phyloP scores from a whole-genome alignment of 1,139 yeast genomes.

The Geotrichum candidum region DNA sequence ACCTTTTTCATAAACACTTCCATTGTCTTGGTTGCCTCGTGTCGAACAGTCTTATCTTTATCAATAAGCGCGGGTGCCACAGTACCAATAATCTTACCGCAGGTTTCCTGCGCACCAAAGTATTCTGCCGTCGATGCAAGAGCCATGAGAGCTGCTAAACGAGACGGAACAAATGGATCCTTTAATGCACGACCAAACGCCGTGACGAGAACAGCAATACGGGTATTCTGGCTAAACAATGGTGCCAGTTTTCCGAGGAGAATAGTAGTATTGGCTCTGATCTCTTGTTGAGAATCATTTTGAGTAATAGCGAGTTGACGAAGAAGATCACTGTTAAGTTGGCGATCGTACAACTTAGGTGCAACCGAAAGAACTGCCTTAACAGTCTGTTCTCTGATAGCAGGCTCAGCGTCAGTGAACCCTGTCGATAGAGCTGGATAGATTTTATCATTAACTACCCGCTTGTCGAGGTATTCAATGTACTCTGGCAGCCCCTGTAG shows the following conservation, averaged over 20 bases:
- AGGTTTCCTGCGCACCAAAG: constrained; percentile 70
- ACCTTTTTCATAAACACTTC: constrained; percentile 59
- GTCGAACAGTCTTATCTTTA: constrained; percentile 59
- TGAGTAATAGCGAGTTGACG: constrained; percentile 82
- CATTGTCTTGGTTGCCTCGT: constrained; percentile 64
- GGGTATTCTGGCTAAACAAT: constrained; percentile 45
- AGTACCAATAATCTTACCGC: constrained; percentile 77
- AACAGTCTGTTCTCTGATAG: constrained; percentile 75
- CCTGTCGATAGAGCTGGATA: constrained; percentile 70
- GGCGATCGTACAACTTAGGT: constrained; percentile 66
- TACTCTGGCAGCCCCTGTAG: constrained; percentile 58
- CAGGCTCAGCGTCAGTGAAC: constrained; percentile 75
- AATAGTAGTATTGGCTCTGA: constrained; percentile 79
- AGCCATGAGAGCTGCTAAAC: constrained; percentile 74
- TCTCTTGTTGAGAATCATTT: constrained; percentile 74
- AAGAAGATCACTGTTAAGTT: constrained; percentile 77
- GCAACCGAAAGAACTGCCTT: constrained; percentile 61
- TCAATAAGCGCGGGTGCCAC: constrained; percentile 82
- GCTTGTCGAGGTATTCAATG: constrained; percentile 47
- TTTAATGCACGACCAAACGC: constrained; percentile 80
- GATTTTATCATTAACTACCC: constrained; percentile 63
- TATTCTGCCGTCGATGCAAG: constrained; percentile 57
- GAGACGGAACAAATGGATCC: constrained; percentile 73
- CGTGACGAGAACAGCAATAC: constrained; percentile 62
- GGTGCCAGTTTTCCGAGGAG: constrained; percentile 67